These are phyloP conservation scores for Fusarium oxysporum DNA, from an alignment of 2,329 filamentous ascomycete genomes.

Conservation along the genomic window DNA sequence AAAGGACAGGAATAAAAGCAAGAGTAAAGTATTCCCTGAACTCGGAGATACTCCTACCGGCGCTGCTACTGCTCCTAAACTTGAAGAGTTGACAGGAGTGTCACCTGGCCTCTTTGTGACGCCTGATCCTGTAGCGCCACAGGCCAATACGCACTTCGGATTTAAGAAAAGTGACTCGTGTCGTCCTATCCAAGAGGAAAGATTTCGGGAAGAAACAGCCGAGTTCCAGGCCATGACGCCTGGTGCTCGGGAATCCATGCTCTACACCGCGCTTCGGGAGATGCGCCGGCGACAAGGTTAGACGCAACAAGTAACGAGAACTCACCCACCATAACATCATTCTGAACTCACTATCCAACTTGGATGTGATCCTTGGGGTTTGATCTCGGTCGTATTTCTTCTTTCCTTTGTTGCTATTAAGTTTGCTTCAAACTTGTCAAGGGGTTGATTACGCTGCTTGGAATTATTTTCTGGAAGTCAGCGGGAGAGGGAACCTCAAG, in stretches of 20 bases:
- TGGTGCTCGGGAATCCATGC: background rate
- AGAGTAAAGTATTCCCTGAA: fast-evolving
- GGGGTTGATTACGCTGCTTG: too few species aligned
- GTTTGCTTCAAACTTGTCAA: fast-evolving
- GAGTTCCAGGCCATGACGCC: conserved; percentile 1
- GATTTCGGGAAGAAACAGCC: background rate
- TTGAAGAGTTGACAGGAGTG: background rate
- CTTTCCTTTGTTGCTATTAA: background rate
- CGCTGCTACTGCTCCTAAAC: fast-evolving
- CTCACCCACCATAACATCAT: background rate
- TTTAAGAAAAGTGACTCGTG: background rate
- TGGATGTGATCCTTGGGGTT: conserved; percentile 22
- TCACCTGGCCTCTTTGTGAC: background rate
- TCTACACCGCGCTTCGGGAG: background rate
- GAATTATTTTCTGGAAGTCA: background rate
- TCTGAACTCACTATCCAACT: background rate
- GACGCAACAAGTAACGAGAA: background rate
- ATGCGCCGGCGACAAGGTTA: background rate
- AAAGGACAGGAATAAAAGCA: too few species aligned
- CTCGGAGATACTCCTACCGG: fast-evolving
- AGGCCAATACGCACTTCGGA: fast-evolving
- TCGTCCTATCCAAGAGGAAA: fast-evolving
- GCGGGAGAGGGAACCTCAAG: background rate
- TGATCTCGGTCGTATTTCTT: conserved; percentile 16
- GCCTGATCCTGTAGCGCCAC: background rate